phyloP scores from a whole-genome alignment of 2,329 filamentous ascomycete species.

The Microdochium bolleyi region DNA sequence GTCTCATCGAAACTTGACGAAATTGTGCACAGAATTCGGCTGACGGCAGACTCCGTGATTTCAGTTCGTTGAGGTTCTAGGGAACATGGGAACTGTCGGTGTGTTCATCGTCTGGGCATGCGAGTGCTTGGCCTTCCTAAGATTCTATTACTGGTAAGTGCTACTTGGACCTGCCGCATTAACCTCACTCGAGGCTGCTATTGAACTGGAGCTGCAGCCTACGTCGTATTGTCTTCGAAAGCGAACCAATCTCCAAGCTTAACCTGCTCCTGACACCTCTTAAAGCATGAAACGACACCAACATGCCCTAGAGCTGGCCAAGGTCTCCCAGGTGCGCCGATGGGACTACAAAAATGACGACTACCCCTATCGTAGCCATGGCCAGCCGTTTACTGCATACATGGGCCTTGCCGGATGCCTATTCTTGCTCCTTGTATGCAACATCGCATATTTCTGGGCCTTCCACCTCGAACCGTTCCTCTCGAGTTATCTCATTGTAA shows the following conservation, averaged over 20 bases:
- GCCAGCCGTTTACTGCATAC: slow-evolving; percentile 27
- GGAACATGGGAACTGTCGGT: slow-evolving; percentile 25
- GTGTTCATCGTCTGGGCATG: slow-evolving; percentile 30
- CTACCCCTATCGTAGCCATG: slow-evolving; percentile 29
- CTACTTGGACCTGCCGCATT: not conserved
- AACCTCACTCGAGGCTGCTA: too few relatives aligned
- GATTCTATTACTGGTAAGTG: slow-evolving; percentile 24
- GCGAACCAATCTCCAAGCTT: too few relatives aligned
- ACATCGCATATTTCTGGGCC: slow-evolving; percentile 25
- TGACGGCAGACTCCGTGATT: not conserved
- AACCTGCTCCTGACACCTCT: not conserved
- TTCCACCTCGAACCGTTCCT: slow-evolving; percentile 25
- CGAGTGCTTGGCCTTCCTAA: slow-evolving; percentile 30
- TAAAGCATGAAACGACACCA: slow-evolving; percentile 14
- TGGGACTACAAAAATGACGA: slow-evolving; percentile 16
- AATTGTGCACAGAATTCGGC: too few relatives aligned
- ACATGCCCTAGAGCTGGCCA: slow-evolving; percentile 9
- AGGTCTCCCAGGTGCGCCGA: slow-evolving; percentile 15
- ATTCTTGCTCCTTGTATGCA: slow-evolving; percentile 22
- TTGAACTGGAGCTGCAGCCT: too few relatives aligned
- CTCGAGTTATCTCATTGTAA: slow-evolving; percentile 28
- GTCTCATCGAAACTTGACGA: not conserved
- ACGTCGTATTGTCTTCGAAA: not conserved
- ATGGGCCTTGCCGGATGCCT: slow-evolving; percentile 24
- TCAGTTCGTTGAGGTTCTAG: slow-evolving; percentile 29